Evolutionary conservation across 257 asterid species (phyloP).

Genomic region (Eustoma russellianum): DNA sequence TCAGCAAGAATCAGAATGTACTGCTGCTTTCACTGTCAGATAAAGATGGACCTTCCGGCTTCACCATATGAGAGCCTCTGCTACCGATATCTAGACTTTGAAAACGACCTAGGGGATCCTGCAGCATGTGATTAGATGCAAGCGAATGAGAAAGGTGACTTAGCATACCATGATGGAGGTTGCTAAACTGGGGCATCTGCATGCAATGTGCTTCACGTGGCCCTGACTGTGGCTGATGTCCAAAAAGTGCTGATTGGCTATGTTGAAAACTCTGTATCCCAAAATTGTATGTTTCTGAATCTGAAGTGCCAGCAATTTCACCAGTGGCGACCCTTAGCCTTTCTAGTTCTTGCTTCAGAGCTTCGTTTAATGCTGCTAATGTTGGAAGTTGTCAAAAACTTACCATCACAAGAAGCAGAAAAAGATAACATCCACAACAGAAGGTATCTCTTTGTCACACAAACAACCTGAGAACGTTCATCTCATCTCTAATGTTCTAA

Average conservation of each 20-base stretch:
- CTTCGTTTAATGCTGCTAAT: slow-evolving; percentile 66
- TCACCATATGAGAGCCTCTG: slow-evolving; percentile 39
- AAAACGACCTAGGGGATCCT: slow-evolving; percentile 52
- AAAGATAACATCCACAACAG: not conserved
- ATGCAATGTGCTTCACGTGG: slow-evolving; percentile 35
- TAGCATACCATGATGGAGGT: slow-evolving; percentile 42
- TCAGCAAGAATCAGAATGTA: slow-evolving; percentile 12
- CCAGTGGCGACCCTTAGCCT: slow-evolving; percentile 70
- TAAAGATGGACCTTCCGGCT: slow-evolving; percentile 56
- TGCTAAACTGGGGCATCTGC: slow-evolving; percentile 60
- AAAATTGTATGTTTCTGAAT: slow-evolving; percentile 45
- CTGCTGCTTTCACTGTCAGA: slow-evolving; percentile 66
- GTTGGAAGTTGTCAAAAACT: slow-evolving; percentile 3
- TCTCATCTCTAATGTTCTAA: too few species aligned
- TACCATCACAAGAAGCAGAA: not conserved
- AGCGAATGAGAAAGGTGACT: slow-evolving; percentile 35
- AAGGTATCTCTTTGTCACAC: not conserved
- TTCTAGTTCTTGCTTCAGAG: slow-evolving; percentile 81
- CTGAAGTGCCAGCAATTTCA: slow-evolving; percentile 1
- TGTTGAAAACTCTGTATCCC: slow-evolving; percentile 63
- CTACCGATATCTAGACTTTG: slow-evolving; percentile 44
- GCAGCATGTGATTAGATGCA: slow-evolving; percentile 22
- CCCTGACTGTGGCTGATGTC: slow-evolving; percentile 44
- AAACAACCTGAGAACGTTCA: too few species aligned
- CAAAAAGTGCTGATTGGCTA: slow-evolving; percentile 44